A percentile compares a stretch with the other conserved stretches of the same genome.
Conservation (phyloP, 768 basidiomycete species). For the Boletus rubescentipes region DNA sequence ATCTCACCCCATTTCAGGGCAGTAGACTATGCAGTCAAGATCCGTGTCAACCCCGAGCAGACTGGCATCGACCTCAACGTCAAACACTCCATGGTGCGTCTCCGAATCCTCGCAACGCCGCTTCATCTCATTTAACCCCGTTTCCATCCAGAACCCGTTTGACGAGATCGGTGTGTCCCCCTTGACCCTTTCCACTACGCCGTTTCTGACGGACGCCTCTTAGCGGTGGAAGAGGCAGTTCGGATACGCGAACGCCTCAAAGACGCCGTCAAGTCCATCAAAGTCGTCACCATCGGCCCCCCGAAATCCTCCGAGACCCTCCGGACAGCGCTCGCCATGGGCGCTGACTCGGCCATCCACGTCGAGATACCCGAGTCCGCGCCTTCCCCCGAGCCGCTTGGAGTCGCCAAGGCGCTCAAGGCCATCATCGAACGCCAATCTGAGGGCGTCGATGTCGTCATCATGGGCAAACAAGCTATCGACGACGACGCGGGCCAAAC, state of each 20-base stretch:
- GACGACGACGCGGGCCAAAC: conserved; percentile 96
- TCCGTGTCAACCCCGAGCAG: conserved; percentile 92
- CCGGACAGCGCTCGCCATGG: conserved; percentile 97
- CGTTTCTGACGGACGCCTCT: not conserved
- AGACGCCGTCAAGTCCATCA: conserved; percentile 78
- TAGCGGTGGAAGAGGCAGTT: conserved; percentile 96
- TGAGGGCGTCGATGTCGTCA: conserved; percentile 76
- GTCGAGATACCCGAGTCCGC: conserved; percentile 76
- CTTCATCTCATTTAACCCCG: not conserved
- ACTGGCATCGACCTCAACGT: conserved; percentile 96
- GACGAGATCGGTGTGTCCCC: conserved; percentile 86
- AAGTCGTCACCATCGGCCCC: conserved; percentile 92
- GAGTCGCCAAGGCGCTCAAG: conserved; percentile 82
- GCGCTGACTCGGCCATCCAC: conserved; percentile 91
- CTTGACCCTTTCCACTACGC: not conserved
- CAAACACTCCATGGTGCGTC: conserved; percentile 95
- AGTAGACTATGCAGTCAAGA: conserved; percentile 98
- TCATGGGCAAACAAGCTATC: conserved; percentile 97
- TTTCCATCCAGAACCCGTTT: conserved; percentile 78
- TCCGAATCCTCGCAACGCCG: not conserved
- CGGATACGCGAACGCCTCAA: conserved; percentile 86
- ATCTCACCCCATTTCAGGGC: conserved; percentile 47
- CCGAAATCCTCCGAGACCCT: conserved; percentile 87
- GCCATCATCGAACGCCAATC: conserved; percentile 67
- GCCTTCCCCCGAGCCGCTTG: conserved; percentile 84